These are phyloP conservation scores for Dimocarpus longan DNA, from an alignment of 345 rosid genomes.

Conservation along the genomic window DNA sequence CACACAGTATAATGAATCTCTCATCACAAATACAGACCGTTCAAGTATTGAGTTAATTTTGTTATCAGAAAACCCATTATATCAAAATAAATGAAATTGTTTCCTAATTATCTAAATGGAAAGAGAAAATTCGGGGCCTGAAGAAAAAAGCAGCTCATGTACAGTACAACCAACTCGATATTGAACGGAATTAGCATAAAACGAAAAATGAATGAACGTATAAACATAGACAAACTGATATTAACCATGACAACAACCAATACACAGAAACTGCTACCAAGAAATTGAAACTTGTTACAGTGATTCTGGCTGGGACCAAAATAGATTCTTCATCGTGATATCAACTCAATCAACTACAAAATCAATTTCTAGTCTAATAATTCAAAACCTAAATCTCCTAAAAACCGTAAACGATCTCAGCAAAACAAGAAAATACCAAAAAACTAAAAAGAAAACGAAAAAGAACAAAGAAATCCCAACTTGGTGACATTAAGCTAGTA, in stretches of 20 bases:
- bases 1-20: too few relatives aligned
- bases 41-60: too few relatives aligned
- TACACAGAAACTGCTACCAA: background rate
- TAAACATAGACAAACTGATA: background rate
- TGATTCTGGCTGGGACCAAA: background rate
- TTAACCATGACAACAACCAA: background rate
- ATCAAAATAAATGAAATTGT: too few relatives aligned
- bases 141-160: background rate
- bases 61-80: too few relatives aligned
- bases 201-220: background rate
- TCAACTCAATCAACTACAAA: background rate
- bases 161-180: background rate
- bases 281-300: background rate
- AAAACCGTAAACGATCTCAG: background rate
- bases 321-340: background rate
- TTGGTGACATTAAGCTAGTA: background rate
- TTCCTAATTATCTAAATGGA: too few relatives aligned
- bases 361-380: background rate
- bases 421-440: background rate
- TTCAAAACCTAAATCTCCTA: constrained; percentile 12
- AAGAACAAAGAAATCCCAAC: background rate
- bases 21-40: too few relatives aligned
- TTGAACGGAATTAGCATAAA: background rate
- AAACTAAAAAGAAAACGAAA: background rate
- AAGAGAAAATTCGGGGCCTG: background rate